These are phyloP conservation scores for Scutellaria baicalensis DNA, from an alignment of 257 asterid genomes.

Conservation along the genomic window DNA sequence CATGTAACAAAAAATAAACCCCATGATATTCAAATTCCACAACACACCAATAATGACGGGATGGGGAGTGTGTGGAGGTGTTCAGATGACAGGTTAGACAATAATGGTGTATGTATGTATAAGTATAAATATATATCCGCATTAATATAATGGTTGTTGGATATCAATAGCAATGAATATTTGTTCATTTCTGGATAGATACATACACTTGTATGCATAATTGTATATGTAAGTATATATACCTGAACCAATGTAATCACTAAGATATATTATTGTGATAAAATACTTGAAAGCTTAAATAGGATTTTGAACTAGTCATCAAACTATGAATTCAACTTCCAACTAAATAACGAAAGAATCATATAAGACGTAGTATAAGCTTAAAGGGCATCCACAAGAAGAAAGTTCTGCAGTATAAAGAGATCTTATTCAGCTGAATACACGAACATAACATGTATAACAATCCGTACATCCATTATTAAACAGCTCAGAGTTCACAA, in stretches of 20 bases:
- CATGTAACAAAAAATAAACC: neutral
- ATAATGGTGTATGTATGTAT: too few relatives aligned
- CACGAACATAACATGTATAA: neutral
- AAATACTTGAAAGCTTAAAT: neutral
- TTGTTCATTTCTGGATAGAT: too few relatives aligned
- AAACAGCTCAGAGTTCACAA: neutral
- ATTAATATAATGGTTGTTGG: too few relatives aligned
- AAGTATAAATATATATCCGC: too few relatives aligned
- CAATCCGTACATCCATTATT: neutral
- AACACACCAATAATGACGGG: neutral
- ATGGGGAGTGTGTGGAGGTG: neutral
- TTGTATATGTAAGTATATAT: too few relatives aligned
- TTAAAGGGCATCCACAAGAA: too few relatives aligned
- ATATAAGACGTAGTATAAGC: neutral
- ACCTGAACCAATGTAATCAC: too few relatives aligned
- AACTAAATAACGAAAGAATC: neutral
- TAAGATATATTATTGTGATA: too few relatives aligned
- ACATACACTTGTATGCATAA: too few relatives aligned
- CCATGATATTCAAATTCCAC: neutral
- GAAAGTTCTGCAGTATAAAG: neutral
- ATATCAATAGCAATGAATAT: too few relatives aligned
- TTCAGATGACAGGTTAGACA: too few relatives aligned
- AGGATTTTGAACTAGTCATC: neutral
- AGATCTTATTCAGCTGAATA: neutral
- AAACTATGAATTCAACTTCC: neutral